Percentiles rank a stretch among this genome's conserved stretches.
Evolutionary conservation across 2,329 filamentous ascomycete species (phyloP).

Genomic region (Hortaea sp.): DNA sequence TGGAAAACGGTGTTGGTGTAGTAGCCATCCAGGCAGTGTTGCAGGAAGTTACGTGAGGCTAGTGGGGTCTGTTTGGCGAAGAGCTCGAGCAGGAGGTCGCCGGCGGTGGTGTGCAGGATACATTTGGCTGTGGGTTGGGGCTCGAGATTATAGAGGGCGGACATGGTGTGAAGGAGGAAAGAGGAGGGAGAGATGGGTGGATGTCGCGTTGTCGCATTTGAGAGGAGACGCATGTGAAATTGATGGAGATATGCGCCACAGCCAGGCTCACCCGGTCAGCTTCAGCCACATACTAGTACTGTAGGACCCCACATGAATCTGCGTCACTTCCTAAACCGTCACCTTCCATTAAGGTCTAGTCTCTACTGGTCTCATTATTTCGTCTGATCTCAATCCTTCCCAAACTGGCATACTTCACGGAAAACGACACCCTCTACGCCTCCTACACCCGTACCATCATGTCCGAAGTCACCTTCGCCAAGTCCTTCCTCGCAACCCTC

Average conservation of each 20-base stretch:
- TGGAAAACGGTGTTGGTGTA: constrained; percentile 93
- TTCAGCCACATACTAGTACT: not conserved
- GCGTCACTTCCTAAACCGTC: not conserved
- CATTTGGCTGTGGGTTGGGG: constrained; percentile 89
- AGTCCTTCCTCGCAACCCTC: constrained; percentile 68
- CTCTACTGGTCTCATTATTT: not conserved
- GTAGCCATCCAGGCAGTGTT: constrained; percentile 89
- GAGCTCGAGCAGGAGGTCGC: constrained; percentile 82
- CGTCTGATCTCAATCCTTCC: not conserved
- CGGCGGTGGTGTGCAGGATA: constrained; percentile 78
- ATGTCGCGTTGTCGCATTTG: too few relatives aligned
- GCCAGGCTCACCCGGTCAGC: not conserved
- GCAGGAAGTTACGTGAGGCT: constrained; percentile 88
- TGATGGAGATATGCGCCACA: not conserved
- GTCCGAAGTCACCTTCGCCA: constrained; percentile 52
- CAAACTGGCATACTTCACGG: constrained; percentile 6
- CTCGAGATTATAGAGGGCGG: constrained; percentile 84
- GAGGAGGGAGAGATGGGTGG: too few relatives aligned
- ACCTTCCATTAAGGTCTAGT: not conserved
- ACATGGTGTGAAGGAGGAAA: constrained; percentile 49
- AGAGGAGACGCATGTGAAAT: not conserved
- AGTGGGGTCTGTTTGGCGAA: constrained; percentile 92
- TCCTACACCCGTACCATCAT: constrained; percentile 54
- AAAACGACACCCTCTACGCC: constrained; percentile 17
- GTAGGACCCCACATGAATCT: not conserved